Base-by-base conservation (phyloP, 805 yeast genomes). In the Maudiozyma turicensis region DNA sequence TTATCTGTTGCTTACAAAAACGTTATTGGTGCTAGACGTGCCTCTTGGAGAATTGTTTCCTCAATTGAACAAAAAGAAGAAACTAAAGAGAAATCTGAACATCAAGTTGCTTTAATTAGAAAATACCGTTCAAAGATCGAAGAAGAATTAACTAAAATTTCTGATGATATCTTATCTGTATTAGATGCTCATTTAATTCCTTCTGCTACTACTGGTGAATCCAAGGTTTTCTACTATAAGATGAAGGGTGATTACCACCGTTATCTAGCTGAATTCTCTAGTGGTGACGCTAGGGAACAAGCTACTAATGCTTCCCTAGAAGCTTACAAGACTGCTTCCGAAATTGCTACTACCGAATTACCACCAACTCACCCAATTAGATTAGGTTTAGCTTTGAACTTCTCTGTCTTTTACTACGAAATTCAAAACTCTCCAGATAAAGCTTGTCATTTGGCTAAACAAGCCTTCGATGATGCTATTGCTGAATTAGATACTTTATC, bases 221-320 rank as follows among this genome's bases (percentile, higher is more conserved):
- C 96, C 47, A 89, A 91, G 79, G 98, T 91, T 50, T 91, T 91
- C 73, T 91, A 91, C 80, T 89, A 87, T 77, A 91, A 91, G 81
- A 91, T 91, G 98, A 91, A 91, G 77, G 99, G 98, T 78, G 99
- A 91, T 72, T 91, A 91, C 78, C 95, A 90, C 78, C 95, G 99
- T 78, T 91, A 91, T 73, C 80, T 91, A 74, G 97, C 97, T 55
- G 99, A 91, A 76, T 93, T 91, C 67, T 91, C 97, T 54, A 78
- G 81, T 62, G 81, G 87, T 57, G 97, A 89, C 60, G 85, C 84
- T 73, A 86, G 96, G 70, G 87, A 89, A 69, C 88, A 78, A 58
- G 95, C 96, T 56, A 93, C 98, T 46, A 89, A 86, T 63, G 78
- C 84, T 58, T 91, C 98, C 39, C 80, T 89, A 67, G 95, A 88